These are phyloP conservation scores for Sequoiadendron giganteum DNA, from an alignment of 75 land plant species.

Conservation along the genomic window DNA sequence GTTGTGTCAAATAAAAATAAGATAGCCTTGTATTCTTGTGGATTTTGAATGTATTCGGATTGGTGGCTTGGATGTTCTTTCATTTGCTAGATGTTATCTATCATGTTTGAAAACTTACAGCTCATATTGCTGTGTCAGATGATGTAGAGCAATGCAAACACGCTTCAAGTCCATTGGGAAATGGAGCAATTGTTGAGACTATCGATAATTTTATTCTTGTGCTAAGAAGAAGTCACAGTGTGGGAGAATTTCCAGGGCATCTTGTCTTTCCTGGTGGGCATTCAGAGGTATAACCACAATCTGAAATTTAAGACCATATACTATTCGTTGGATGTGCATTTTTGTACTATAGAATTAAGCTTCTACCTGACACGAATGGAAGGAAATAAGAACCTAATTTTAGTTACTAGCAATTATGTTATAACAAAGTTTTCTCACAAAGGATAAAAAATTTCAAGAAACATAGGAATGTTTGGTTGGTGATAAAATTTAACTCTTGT, in stretches of 20 bases:
- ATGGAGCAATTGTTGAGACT: conserved; percentile 95
- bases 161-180: conserved; percentile 87
- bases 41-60: conserved; percentile 4
- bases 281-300: conserved; percentile 68
- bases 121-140: conserved; percentile 39
- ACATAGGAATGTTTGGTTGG: no score
- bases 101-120: conserved; percentile 8
- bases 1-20: background rate
- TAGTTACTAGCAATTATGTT: background rate
- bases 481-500: no score
- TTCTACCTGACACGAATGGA: background rate
- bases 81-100: background rate
- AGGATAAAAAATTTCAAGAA: background rate
- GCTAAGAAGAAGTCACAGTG: conserved; percentile 78
- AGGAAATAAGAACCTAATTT: background rate
- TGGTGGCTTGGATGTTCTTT: background rate
- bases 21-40: background rate
- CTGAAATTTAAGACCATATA: background rate
- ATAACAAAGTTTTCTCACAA: background rate
- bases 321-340: background rate
- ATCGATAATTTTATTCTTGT: conserved; percentile 62
- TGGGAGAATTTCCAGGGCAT: conserved; percentile 95
- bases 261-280: conserved; percentile 99
- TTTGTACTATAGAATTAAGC: background rate
- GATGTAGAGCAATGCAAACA: conserved; percentile 66